These are phyloP conservation scores for Microstroma glucosiphilum DNA, from an alignment of 1,284 basidiomycete species.

Conservation along the genomic window DNA sequence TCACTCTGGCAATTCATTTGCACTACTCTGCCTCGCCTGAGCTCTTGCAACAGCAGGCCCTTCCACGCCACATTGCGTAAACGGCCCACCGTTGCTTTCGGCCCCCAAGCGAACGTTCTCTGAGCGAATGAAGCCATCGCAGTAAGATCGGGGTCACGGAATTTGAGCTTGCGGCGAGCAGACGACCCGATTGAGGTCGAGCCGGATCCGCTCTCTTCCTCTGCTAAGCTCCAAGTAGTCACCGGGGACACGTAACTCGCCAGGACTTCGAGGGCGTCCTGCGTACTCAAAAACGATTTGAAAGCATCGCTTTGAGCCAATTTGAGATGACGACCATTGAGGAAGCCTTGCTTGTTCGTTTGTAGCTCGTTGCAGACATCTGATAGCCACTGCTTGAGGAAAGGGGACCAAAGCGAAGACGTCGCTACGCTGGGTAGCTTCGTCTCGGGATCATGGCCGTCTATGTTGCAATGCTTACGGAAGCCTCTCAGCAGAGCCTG, in stretches of 20 bases:
- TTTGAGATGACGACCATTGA: slow-evolving; percentile 18
- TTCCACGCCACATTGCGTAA: slow-evolving; percentile 1
- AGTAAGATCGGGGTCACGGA: background rate
- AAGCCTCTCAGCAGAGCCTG: slow-evolving; percentile 59
- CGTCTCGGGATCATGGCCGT: background rate
- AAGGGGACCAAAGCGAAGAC: slow-evolving; percentile 14
- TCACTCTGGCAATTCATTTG: background rate
- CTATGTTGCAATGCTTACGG: slow-evolving; percentile 13
- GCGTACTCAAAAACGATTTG: slow-evolving; percentile 7
- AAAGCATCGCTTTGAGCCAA: slow-evolving; percentile 20
- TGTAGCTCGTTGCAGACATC: slow-evolving; percentile 27
- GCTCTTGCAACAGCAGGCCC: background rate
- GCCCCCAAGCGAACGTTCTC: slow-evolving; percentile 6
- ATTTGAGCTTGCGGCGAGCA: background rate
- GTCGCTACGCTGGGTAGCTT: background rate
- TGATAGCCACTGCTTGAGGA: slow-evolving; percentile 24
- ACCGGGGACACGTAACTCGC: slow-evolving; percentile 13
- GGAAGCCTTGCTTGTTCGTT: slow-evolving; percentile 23
- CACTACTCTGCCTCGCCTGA: background rate
- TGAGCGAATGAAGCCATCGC: slow-evolving; percentile 1
- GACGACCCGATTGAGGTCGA: background rate
- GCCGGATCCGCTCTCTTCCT: background rate
- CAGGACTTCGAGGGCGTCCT: slow-evolving; percentile 7
- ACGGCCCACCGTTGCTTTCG: background rate
- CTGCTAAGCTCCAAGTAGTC: background rate